Percentiles rank a stretch among this genome's conserved stretches.
These are phyloP conservation scores for Ophiosphaerella narmari DNA, from an alignment of 2,329 filamentous ascomycete genomes.

Conservation along the genomic window DNA sequence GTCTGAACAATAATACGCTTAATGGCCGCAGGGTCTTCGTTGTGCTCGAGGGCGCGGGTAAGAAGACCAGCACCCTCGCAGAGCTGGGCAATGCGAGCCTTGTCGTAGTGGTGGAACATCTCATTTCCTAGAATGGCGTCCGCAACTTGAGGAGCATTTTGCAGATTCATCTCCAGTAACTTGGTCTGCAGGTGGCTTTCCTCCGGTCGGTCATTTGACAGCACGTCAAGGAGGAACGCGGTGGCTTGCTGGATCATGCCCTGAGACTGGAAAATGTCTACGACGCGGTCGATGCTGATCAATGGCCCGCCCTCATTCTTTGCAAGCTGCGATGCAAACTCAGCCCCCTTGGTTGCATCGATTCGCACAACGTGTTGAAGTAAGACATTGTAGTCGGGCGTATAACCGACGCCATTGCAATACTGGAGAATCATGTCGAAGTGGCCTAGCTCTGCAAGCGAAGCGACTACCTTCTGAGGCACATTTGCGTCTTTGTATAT, in stretches of 20 bases:
- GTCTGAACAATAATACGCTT: constrained; percentile 89
- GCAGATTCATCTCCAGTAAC: constrained; percentile 94
- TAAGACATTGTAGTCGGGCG: constrained; percentile 91
- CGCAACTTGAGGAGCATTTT: constrained; percentile 95
- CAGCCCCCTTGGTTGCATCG: constrained; percentile 90
- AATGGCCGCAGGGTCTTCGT: constrained; percentile 85
- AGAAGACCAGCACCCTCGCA: constrained; percentile 89
- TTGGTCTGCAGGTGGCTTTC: constrained; percentile 93
- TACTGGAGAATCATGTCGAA: constrained; percentile 98
- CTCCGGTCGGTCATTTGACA: constrained; percentile 93
- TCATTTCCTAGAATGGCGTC: constrained; percentile 98
- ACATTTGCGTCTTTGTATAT: constrained; percentile 93
- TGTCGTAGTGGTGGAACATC: constrained; percentile 98
- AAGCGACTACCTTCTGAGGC: constrained; percentile 91
- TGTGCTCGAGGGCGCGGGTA: constrained; percentile 80
- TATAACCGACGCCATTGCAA: constrained; percentile 80
- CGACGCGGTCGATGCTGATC: constrained; percentile 90
- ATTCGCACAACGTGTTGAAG: constrained; percentile 82
- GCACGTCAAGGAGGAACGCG: constrained; percentile 93
- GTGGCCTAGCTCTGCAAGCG: constrained; percentile 92
- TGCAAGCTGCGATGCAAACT: constrained; percentile 90
- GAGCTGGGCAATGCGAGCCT: constrained; percentile 80
- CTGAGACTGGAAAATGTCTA: constrained; percentile 97
- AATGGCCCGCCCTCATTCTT: constrained; percentile 86
- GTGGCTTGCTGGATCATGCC: constrained; percentile 98